Base-by-base conservation (phyloP, 495 filamentous ascomycete species). In the Rusavskia elegans region DNA sequence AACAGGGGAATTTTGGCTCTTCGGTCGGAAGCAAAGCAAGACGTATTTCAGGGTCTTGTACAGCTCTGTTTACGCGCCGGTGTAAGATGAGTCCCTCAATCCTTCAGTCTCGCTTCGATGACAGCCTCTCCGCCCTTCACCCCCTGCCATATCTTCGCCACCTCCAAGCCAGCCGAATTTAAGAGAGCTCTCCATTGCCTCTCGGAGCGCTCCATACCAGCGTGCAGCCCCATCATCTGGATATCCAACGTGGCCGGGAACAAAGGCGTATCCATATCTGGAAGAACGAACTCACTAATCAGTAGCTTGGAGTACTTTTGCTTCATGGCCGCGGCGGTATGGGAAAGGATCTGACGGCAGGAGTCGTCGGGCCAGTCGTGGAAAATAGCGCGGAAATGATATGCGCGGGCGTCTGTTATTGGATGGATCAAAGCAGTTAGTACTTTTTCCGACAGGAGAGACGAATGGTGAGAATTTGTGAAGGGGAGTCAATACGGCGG, bases 281-380 rank as follows among this genome's bases (percentile, higher is more conserved):
- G 53, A 38, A 64, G 44, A 3, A 64, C 51, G 16, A 54, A 54
- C 29, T 68, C 62, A 8, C 58, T 51, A n/a, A 67, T 57, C 1
- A 67, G 46, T 6, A 59, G 45, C 8, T 48, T 36, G 0, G 50
- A 54, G 36, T 53, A 46, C 0, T 13, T 25, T 16, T 19, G 44
- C 6, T 41, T 20, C 57, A 61, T 61, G 30, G 59, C 59, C 20
- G 39, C 21, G 5, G 36, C 39, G 17, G 37, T 55, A 29, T 48
- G 23, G 41, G 23, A 21, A 32, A 72, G 50, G 25, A 72, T 65
- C 50, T 64, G 46, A n/a, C 57, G 57, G 37, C 67, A 69, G 27
- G 67, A 59, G 4, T 61, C 19, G 48, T 74, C 69, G 0, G 68
- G 64, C 69, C 71, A 74, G 57, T 72, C 66, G 40, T 73, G 69